Evolutionary conservation across 1,284 basidiomycete species (phyloP).

Genomic region (Phylloporus sp.): DNA sequence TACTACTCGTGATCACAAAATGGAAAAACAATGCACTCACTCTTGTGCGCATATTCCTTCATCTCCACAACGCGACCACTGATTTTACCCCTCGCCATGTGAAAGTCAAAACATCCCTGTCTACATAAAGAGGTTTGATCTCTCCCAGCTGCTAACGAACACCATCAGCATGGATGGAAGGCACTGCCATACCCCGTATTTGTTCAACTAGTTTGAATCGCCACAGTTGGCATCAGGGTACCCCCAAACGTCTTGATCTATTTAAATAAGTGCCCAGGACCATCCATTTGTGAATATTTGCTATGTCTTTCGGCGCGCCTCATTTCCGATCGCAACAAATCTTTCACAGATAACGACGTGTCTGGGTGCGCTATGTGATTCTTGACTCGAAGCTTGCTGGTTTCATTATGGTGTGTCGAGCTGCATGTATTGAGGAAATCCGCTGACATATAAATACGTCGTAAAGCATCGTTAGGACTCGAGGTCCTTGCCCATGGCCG

Average conservation of each 20-base stretch:
- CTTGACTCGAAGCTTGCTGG: slow-evolving; percentile 64
- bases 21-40: too few species aligned
- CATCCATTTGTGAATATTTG: slow-evolving; percentile 67
- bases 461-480: slow-evolving; percentile 49
- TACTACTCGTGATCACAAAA: too few species aligned
- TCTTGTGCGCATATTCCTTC: too few species aligned
- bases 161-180: neutral
- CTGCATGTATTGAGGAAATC: too few species aligned
- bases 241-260: slow-evolving; percentile 28
- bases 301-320: slow-evolving; percentile 75
- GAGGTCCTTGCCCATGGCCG: slow-evolving; percentile 66
- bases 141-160: slow-evolving; percentile 49
- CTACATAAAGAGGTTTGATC: slow-evolving; percentile 41
- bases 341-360: slow-evolving; percentile 38
- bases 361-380: slow-evolving; percentile 50
- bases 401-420: too few species aligned
- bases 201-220: slow-evolving; percentile 47
- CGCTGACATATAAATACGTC: slow-evolving; percentile 45
- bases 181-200: slow-evolving; percentile 36
- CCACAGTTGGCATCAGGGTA: slow-evolving; percentile 32
- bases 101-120: too few species aligned
- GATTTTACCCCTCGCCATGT: too few species aligned
- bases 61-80: too few species aligned
- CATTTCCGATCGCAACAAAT: slow-evolving; percentile 66
- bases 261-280: slow-evolving; percentile 37